Base-by-base conservation (phyloP, 2,329 filamentous ascomycete species). In the Neofusicoccum cordaticola region DNA sequence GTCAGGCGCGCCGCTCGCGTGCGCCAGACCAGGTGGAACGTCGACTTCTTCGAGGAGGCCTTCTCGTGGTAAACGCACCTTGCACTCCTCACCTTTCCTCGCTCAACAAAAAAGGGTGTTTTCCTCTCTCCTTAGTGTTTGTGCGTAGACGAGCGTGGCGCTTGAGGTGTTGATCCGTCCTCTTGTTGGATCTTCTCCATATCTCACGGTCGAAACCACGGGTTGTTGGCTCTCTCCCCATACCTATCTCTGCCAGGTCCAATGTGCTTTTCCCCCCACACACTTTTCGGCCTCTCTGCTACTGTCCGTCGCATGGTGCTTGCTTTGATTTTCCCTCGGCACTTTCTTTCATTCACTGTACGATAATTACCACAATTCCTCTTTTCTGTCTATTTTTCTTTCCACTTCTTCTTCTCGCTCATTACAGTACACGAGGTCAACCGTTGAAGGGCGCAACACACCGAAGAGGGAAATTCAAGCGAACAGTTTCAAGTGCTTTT, bases 11-110 rank as follows among this genome's bases (percentile, higher is more conserved):
- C 88, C 12, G 88, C 90, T 51, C 83, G 90, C 66, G 82, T 82
- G 60, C 83, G 87, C 69, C 87, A 91, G 74, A 83, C 87, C 68
- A 77, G 83, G 52, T 87, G 86, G 68, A 86, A 86, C 66, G 87
- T 93, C 63, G 90, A 93, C 72, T 92, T 93, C 75, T 84, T 90
- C 66, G 90, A 94, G 78, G 90, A 93, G 76, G 88, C 89, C 4
- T 94, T 93, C 78, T 85, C 84, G 48, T 87, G 85, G 85, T 87
- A 61, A 66, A 58, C 19, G 47, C 15, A 19, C n/a, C n/a, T 19
- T 22, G 12, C 34, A 37, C 44, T 47, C 42, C 44, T 47, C 42
- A 45, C 42, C 42, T 47, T 58, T 60, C 34, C n/a, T 9, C 44
- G n/a, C 39, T 22, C 22, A 57, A 34, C 42, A 35, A 31, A 19